Evolutionary conservation across 345 rosid genomes (phyloP).

Genomic region (Arabis hirsuta): DNA sequence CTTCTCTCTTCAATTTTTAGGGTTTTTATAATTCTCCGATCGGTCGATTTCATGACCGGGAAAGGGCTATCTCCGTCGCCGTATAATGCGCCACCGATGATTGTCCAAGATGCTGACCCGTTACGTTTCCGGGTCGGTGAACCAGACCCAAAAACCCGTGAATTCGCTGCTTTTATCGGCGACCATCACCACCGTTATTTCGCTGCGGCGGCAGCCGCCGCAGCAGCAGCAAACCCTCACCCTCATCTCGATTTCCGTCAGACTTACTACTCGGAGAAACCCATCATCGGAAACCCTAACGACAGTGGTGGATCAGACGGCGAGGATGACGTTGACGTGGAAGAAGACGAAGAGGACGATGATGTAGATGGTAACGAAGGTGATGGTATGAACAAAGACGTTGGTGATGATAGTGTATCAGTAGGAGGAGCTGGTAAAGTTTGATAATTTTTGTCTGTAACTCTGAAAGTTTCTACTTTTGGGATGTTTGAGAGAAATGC

Average conservation of each 20-base stretch:
- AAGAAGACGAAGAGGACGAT: slow-evolving; percentile 44
- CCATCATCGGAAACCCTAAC: slow-evolving; percentile 26
- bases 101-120: slow-evolving; percentile 47
- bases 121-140: slow-evolving; percentile 48
- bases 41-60: slow-evolving; percentile 37
- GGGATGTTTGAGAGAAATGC: slow-evolving; percentile 27
- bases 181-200: slow-evolving; percentile 44
- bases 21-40: background rate
- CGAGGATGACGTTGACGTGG: slow-evolving; percentile 38
- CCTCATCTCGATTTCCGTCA: slow-evolving; percentile 41
- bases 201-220: slow-evolving; percentile 46
- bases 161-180: slow-evolving; percentile 43
- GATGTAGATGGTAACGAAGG: slow-evolving; percentile 43
- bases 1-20: background rate
- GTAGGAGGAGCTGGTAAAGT: slow-evolving; percentile 38
- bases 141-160: slow-evolving; percentile 44
- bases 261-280: slow-evolving; percentile 42
- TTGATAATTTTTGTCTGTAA: background rate
- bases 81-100: slow-evolving; percentile 34
- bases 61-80: slow-evolving; percentile 37
- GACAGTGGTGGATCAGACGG: slow-evolving; percentile 50
- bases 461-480: slow-evolving; percentile 19
- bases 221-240: slow-evolving; percentile 41
- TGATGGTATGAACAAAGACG: slow-evolving; percentile 36
- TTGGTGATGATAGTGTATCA: slow-evolving; percentile 27